phyloP scores from a whole-genome alignment of 805 yeast genomes.

The Sugiyamaella mastotermitis region DNA sequence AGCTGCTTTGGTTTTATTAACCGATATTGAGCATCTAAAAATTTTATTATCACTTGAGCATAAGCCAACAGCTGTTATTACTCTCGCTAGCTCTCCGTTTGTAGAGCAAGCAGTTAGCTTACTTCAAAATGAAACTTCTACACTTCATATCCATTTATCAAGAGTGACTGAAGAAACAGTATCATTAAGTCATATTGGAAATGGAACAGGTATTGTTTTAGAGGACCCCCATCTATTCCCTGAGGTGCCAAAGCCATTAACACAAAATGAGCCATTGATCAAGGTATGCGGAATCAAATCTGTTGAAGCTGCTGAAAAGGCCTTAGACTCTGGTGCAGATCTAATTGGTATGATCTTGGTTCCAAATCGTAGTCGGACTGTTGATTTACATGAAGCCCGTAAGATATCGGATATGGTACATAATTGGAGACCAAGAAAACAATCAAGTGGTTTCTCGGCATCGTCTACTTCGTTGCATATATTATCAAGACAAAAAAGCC shows the following conservation, averaged over 20 bases:
- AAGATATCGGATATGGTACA: slow-evolving; percentile 37
- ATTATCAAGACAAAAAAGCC: too few relatives aligned
- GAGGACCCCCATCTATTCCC: neutral
- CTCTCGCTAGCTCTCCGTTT: neutral
- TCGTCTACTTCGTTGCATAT: neutral
- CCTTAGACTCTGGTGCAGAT: slow-evolving; percentile 67
- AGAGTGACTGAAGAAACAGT: neutral
- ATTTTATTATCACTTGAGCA: neutral
- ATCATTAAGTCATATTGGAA: neutral
- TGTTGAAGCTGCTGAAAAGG: slow-evolving; percentile 60
- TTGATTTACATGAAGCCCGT: slow-evolving; percentile 42
- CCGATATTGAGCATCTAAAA: neutral
- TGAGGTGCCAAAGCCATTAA: neutral
- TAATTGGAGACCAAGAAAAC: slow-evolving; percentile 1
- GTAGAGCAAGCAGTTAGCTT: too few relatives aligned
- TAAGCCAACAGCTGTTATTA: slow-evolving; percentile 11
- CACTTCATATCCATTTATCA: neutral
- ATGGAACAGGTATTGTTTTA: neutral
- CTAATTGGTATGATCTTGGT: slow-evolving; percentile 82
- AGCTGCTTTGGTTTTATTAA: neutral
- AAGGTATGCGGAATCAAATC: slow-evolving; percentile 83
- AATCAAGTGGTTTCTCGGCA: neutral
- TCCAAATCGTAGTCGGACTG: slow-evolving; percentile 72
- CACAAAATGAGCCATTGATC: slow-evolving; percentile 38
- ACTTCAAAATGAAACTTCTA: neutral